Evolutionary conservation across 768 basidiomycete species (phyloP).

Genomic region (Termitomyces sp.): DNA sequence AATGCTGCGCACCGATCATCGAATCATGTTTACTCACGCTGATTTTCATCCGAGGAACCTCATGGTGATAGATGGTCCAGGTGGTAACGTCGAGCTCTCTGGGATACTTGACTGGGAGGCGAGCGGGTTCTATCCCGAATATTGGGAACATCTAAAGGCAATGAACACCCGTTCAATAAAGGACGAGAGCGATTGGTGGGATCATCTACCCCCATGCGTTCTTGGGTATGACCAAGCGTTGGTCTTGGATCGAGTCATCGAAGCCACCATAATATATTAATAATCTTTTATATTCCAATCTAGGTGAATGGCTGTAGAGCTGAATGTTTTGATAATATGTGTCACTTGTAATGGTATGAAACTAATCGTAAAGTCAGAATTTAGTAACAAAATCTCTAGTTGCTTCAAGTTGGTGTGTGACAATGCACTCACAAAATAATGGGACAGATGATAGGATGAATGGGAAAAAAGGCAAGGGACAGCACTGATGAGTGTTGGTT

Average conservation of each 20-base stretch:
- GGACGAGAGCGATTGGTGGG: not conserved
- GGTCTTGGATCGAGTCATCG: not conserved
- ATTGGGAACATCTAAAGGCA: conserved; percentile 25
- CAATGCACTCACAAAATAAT: too few species aligned
- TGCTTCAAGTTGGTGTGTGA: too few species aligned
- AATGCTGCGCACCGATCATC: conserved; percentile 7
- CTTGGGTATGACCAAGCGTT: not conserved
- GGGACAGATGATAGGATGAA: too few species aligned
- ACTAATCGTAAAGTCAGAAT: too few species aligned
- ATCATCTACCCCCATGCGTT: not conserved
- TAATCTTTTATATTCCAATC: not conserved
- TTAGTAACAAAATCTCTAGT: too few species aligned
- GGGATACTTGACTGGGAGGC: conserved; percentile 26
- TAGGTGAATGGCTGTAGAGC: too few species aligned
- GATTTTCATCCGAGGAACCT: conserved; percentile 34
- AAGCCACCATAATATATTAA: not conserved
- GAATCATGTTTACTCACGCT: conserved; percentile 26
- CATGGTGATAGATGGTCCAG: conserved; percentile 17
- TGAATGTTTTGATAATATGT: too few species aligned
- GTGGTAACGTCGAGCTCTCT: conserved; percentile 12
- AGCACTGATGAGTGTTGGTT: too few species aligned
- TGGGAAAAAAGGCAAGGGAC: too few species aligned
- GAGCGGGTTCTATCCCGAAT: conserved; percentile 23
- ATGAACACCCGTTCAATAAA: conserved; percentile 3
- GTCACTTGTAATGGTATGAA: too few species aligned